Evolutionary conservation across 2,329 filamentous ascomycete species (phyloP).

Genomic region (Chalara sp.): DNA sequence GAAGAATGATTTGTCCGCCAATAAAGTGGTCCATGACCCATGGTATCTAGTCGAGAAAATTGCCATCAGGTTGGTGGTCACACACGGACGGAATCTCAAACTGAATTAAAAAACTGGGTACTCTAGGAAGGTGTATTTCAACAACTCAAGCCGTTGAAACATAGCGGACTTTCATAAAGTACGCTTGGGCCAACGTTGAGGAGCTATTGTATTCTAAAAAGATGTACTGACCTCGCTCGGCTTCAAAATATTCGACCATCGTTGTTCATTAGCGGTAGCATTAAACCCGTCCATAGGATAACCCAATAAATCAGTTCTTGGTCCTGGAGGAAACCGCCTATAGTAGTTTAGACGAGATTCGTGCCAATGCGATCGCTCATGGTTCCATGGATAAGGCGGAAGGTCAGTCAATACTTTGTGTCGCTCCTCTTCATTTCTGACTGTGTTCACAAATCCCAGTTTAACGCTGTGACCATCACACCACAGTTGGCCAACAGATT

Average conservation of each 20-base stretch:
- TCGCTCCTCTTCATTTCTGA: neutral
- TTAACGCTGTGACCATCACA: slow-evolving; percentile 6
- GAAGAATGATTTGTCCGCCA: slow-evolving; percentile 19
- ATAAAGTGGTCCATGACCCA: slow-evolving; percentile 27
- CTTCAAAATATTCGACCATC: slow-evolving; percentile 25
- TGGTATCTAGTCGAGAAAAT: too few relatives aligned
- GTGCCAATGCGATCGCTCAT: slow-evolving; percentile 42
- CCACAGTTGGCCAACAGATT: slow-evolving; percentile 12
- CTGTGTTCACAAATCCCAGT: slow-evolving; percentile 8
- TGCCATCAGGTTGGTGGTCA: too few relatives aligned
- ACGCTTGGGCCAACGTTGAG: too few relatives aligned
- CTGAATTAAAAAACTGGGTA: too few relatives aligned
- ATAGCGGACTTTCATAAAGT: too few relatives aligned
- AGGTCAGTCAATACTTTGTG: slow-evolving; percentile 32
- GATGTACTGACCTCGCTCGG: too few relatives aligned
- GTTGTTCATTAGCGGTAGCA: slow-evolving; percentile 15
- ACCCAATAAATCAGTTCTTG: slow-evolving; percentile 31
- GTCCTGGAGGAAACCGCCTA: slow-evolving; percentile 35
- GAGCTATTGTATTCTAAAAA: too few relatives aligned
- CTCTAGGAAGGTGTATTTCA: too few relatives aligned
- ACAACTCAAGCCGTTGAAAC: too few relatives aligned
- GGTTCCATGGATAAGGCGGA: slow-evolving; percentile 47
- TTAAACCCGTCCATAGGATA: slow-evolving; percentile 13
- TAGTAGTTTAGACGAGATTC: slow-evolving; percentile 40
- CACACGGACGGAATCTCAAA: too few relatives aligned